Percentiles rank a stretch among this genome's conserved stretches.
These are phyloP conservation scores for Trichoderma afroharzianum DNA, from an alignment of 2,329 filamentous ascomycete species.

Conservation along the genomic window DNA sequence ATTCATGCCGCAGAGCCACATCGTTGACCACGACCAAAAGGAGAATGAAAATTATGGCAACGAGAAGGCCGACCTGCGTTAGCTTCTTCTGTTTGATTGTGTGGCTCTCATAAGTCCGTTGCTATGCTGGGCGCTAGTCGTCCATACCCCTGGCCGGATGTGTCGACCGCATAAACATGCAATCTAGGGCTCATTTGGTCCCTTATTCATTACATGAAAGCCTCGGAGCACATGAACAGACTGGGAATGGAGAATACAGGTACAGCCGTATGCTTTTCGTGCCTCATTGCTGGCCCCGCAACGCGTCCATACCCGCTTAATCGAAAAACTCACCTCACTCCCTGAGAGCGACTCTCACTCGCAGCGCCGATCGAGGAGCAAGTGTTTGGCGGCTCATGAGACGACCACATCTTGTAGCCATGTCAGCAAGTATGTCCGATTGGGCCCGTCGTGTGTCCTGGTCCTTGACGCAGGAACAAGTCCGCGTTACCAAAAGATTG, in stretches of 20 bases:
- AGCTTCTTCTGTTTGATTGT: background rate
- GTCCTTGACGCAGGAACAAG: constrained; percentile 6
- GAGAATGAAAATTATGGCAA: background rate
- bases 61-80: background rate
- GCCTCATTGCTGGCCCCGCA: constrained; percentile 1
- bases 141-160: constrained; percentile 9
- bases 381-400: constrained; percentile 18
- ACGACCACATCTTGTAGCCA: constrained; percentile 15
- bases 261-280: background rate
- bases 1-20: background rate
- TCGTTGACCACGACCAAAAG: constrained; percentile 1
- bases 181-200: constrained; percentile 11
- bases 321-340: background rate
- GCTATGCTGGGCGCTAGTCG: constrained; percentile 1
- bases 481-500: background rate
- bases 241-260: constrained; percentile 5
- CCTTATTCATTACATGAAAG: constrained; percentile 9
- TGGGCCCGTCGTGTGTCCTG: background rate
- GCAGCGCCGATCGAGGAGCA: background rate
- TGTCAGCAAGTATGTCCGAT: background rate
- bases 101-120: background rate
- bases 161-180: constrained; percentile 11
- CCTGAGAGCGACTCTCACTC: background rate
- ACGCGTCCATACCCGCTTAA: background rate
- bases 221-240: constrained; percentile 13